Evolutionary conservation across 495 filamentous ascomycete species (phyloP), one percentile per base, ranked within the genome.

Genomic region (Letharia columbiana): DNA sequence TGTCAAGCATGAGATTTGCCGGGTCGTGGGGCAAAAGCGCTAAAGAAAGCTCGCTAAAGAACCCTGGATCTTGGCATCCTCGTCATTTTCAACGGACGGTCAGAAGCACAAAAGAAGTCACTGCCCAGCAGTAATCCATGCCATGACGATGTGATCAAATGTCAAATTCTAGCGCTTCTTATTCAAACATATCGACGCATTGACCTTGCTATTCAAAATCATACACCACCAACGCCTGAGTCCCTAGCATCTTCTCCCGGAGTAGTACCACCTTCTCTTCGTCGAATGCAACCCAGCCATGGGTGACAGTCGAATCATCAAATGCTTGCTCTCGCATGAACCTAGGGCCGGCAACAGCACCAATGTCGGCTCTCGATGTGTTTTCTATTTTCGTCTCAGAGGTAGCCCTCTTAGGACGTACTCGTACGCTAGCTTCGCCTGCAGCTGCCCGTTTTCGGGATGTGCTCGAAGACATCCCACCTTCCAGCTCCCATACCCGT

Each of bases 401-500:
- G 11, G 28, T 37, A 37, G 60, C 50, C 11, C 72, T 74, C 61
- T 77, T 77, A 7, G 82, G 75, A 41, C 75, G 76, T 56, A 89
- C 74, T 64, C 75, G 79, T 10, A 90, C 82, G 60, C 87, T 86
- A 28, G 78, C 74, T 58, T 86, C 82, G 4, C 78, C 70, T 66
- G 73, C 54, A 68, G 72, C 60, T 47, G 74, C 64, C 62, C 76
- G 65, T 64, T 69, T 74, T 66, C 72, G 77, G n/a, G 73, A 74
- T 18, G 77, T 66, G 49, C 77, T 75, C 13, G 78, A 81, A 59
- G 66, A 82, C 23, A 87, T 77, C 20, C 88, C 83, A 7, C 86
- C 86, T 76, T 98, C 94, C 10, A 98, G 83, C 69, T 97, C 92
- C 94, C 94, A 98, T 11, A 98, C 86, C 10, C 93, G 83, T 60